These are phyloP conservation scores for Lepidium africanum DNA, from an alignment of 345 rosid genomes.

Conservation along the genomic window DNA sequence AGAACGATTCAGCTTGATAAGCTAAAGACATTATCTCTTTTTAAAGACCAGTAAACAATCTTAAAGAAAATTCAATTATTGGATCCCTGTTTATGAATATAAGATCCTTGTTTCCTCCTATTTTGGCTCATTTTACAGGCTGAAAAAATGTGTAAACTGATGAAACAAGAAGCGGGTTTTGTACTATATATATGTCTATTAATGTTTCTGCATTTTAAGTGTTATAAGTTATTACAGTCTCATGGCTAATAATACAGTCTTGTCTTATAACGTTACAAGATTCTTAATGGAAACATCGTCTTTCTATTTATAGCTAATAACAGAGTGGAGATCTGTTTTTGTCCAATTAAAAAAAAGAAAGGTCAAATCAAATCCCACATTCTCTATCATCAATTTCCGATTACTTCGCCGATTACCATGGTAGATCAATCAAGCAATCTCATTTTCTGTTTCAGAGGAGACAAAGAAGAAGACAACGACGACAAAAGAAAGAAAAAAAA, in stretches of 20 bases:
- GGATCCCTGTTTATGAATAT: background rate
- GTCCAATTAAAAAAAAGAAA: conserved; percentile 1
- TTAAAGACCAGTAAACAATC: background rate
- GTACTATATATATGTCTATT: background rate
- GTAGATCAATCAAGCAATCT: conserved; percentile 16
- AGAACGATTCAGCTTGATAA: conserved; percentile 20
- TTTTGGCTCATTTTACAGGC: conserved; percentile 17
- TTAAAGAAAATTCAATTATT: background rate
- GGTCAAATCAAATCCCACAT: conserved; percentile 6
- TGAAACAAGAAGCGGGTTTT: background rate
- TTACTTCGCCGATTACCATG: conserved; percentile 20
- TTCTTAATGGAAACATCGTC: conserved; percentile 1
- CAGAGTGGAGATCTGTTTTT: conserved; percentile 18
- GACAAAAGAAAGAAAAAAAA: conserved; percentile 14
- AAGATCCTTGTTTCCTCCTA: background rate
- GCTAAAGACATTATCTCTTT: background rate
- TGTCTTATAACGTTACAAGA: conserved; percentile 16
- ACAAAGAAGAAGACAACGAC: background rate
- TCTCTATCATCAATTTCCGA: background rate
- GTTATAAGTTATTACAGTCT: background rate
- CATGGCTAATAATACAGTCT: conserved; percentile 10
- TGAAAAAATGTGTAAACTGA: conserved; percentile 20
- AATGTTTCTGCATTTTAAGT: conserved; percentile 1
- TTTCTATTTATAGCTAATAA: conserved; percentile 21
- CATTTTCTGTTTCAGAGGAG: background rate